These are phyloP conservation scores for Nemania diffusa DNA, from an alignment of 2,329 filamentous ascomycete genomes.

Conservation along the genomic window DNA sequence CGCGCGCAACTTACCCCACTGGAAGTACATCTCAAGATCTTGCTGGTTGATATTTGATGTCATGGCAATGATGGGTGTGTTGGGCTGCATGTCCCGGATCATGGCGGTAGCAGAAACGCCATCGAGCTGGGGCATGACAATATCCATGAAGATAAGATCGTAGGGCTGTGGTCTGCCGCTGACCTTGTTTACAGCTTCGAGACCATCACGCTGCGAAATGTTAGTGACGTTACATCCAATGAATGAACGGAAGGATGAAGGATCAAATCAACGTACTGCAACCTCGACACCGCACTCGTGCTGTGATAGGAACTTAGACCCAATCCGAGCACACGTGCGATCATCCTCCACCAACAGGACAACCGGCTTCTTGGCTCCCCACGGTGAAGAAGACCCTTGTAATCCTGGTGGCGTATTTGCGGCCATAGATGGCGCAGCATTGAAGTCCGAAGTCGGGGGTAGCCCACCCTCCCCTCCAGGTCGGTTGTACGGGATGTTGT, in stretches of 20 bases:
- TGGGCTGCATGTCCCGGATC: constrained; percentile 85
- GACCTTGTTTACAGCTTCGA: constrained; percentile 91
- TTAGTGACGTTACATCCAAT: constrained; percentile 37
- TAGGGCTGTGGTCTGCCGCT: constrained; percentile 62
- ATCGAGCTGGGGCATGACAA: constrained; percentile 97
- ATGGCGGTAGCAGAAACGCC: constrained; percentile 94
- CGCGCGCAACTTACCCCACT: constrained; percentile 76
- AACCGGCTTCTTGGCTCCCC: constrained; percentile 74
- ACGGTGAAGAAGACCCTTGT: constrained; percentile 59
- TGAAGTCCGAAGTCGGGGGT: constrained; percentile 55
- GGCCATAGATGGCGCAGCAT: constrained; percentile 49
- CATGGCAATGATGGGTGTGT: constrained; percentile 95
- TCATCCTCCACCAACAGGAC: constrained; percentile 92
- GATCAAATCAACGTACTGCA: constrained; percentile 64
- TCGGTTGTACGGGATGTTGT: constrained; percentile 89
- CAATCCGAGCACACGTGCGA: constrained; percentile 73
- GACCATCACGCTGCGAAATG: constrained; percentile 75
- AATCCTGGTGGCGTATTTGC: constrained; percentile 48
- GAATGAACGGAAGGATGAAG: constrained; percentile 5
- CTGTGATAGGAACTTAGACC: constrained; percentile 72
- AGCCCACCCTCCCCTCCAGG: constrained; percentile 65
- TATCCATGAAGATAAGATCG: constrained; percentile 85
- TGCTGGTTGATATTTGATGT: constrained; percentile 97
- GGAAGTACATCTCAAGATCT: constrained; percentile 96
- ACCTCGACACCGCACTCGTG: constrained; percentile 75